Evolutionary conservation across 1,284 basidiomycete genomes (phyloP), one percentile per base, ranked within the genome.

Genomic region (Papiliotrema fonsecae): DNA sequence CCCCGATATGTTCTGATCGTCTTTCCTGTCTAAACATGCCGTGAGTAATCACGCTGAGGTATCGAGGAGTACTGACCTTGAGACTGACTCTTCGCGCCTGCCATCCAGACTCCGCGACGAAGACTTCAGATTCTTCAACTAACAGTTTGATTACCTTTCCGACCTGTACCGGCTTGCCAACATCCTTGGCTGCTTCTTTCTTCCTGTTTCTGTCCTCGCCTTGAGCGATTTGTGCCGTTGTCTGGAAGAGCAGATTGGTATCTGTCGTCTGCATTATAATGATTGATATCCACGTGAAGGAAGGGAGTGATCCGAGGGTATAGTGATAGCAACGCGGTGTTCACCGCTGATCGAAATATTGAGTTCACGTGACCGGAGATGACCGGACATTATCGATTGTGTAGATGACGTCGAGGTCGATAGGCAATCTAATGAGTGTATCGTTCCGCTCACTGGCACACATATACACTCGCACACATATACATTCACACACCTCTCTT

Each of bases 51-150:
- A 16, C 22, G 14, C 13, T 28, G 21, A n/a, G 14, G 18, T 35
- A 22, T 22, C 30, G 14, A 21, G 10, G 18, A 6, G 6, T 13
- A 27, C 74, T 44, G 42, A 89, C 91, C 77, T 86, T 79, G 22
- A 94, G 71, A 62, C 88, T 82, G 28, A 91, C 64, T 58, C 84
- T 83, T 43, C 85, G 79, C 10, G 83, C 79, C 11, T 85, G 78
- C 53, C 83, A 82, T 0, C 87, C 86, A 62, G 85, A 91, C 68
- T 92, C 90, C 19, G 87, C 90, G 40, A 89, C 82, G 86, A 87
- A 96, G 0, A 81, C 87, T 22, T 81, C 73, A 26, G 80, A 78
- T 4, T 77, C 83, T 28, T 78, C 74, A 32, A 96, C 71, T 25
- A 81, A 72, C 4, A 94, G 75, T 32, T 80, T 81, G 30, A 96